Conservation (phyloP, 345 rosid genomes). For the Anacardium occidentale region DNA sequence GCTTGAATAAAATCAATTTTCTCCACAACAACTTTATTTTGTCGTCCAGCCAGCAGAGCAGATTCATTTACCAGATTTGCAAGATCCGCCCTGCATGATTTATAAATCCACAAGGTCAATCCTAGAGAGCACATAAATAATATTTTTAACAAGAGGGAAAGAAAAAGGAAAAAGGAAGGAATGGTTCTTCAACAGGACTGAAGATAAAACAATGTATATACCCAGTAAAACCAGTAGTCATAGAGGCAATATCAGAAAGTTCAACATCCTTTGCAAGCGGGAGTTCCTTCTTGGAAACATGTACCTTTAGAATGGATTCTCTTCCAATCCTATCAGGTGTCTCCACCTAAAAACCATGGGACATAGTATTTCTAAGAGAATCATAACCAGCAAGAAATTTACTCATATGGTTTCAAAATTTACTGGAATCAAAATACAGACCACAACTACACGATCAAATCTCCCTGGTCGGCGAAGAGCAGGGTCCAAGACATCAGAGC, state of each 20-base stretch:
- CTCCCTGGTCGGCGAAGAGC: conserved; percentile 97
- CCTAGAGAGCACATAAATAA: neutral
- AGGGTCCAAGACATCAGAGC: conserved; percentile 93
- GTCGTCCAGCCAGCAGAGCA: conserved; percentile 93
- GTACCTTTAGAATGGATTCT: conserved; percentile 89
- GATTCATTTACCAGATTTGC: conserved; percentile 98
- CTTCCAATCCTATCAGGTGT: conserved; percentile 87
- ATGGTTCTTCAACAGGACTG: neutral
- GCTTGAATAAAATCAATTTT: conserved; percentile 87
- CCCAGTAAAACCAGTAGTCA: conserved; percentile 99
- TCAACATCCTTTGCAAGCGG: conserved; percentile 75
- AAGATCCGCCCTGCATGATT: conserved; percentile 80
- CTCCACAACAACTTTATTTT: conserved; percentile 68
- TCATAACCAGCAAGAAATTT: conserved; percentile 5
- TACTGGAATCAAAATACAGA: conserved; percentile 36
- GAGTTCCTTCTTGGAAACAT: conserved; percentile 76
- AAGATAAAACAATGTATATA: conserved; percentile 27
- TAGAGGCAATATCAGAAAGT: conserved; percentile 76
- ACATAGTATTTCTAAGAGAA: conserved; percentile 18
- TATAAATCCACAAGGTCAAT: conserved; percentile 15
- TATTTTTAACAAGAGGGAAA: neutral
- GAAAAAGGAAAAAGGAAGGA: neutral
- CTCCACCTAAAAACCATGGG: conserved; percentile 60
- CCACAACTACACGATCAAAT: conserved; percentile 96
- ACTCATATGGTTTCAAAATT: conserved; percentile 14